These are phyloP conservation scores for Hyphopichia pseudoburtonii DNA, from an alignment of 1,139 yeast species.

Conservation along the genomic window DNA sequence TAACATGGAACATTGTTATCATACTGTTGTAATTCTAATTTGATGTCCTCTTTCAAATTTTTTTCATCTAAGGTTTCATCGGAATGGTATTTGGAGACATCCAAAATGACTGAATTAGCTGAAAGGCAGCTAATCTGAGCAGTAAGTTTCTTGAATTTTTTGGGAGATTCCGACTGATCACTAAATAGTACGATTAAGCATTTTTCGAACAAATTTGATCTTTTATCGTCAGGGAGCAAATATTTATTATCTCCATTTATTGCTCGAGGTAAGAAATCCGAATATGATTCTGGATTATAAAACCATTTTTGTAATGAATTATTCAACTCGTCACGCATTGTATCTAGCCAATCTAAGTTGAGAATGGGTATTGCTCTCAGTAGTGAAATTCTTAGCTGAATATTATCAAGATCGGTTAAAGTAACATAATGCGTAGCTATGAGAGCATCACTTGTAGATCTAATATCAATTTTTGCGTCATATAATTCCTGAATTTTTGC, in stretches of 20 bases:
- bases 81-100: slow-evolving; percentile 2
- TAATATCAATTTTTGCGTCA: slow-evolving; percentile 21
- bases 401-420: slow-evolving; percentile 12
- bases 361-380: slow-evolving; percentile 29
- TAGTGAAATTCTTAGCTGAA: slow-evolving; percentile 20
- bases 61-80: slow-evolving; percentile 4
- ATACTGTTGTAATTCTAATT: neutral
- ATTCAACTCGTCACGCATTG: slow-evolving; percentile 11
- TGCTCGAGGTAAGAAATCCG: slow-evolving; percentile 17
- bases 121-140: slow-evolving; percentile 11
- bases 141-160: slow-evolving; percentile 14
- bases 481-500: slow-evolving; percentile 10
- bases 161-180: slow-evolving; percentile 8
- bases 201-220: slow-evolving; percentile 14
- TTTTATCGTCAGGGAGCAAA: slow-evolving; percentile 15
- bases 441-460: slow-evolving; percentile 18
- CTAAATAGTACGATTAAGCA: slow-evolving; percentile 11
- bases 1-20: neutral
- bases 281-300: slow-evolving; percentile 11
- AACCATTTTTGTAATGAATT: slow-evolving; percentile 21
- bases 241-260: slow-evolving; percentile 7
- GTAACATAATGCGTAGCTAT: slow-evolving; percentile 28
- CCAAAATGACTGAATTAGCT: slow-evolving; percentile 7
- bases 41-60: neutral
- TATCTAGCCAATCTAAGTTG: slow-evolving; percentile 23